Evolutionary conservation across 129 eudicot genomes (phyloP).

Genomic region (Pseudognaphalium luteoalbum): DNA sequence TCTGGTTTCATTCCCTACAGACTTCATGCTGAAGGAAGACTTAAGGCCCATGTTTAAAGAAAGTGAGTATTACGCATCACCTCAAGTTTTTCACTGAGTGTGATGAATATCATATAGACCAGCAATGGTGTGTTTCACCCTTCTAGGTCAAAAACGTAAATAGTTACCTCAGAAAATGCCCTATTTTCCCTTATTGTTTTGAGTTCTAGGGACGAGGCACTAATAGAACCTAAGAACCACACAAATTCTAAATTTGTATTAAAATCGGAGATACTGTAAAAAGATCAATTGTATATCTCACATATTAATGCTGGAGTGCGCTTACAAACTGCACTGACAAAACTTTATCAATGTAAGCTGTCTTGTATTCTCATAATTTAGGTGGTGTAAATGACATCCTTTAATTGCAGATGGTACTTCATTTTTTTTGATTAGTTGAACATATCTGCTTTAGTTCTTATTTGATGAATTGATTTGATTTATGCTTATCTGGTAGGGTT

Average conservation of each 20-base stretch:
- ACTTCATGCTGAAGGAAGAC: conserved; percentile 93
- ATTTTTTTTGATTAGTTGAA: too few species aligned
- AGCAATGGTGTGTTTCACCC: conserved; percentile 14
- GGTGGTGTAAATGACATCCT: not conserved
- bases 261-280: not conserved
- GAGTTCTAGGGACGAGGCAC: conserved; percentile 27
- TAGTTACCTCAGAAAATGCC: conserved; percentile 27
- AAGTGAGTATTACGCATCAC: conserved; percentile 96
- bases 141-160: conserved; percentile 5
- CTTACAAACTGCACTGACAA: not conserved
- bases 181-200: conserved; percentile 18
- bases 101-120: conserved; percentile 5
- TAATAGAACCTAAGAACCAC: not conserved
- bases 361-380: not conserved
- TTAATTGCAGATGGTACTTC: too few species aligned
- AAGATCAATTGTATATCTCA: conserved; percentile 14
- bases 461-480: too few species aligned
- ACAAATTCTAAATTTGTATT: conserved; percentile 22
- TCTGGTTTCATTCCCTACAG: conserved; percentile 89
- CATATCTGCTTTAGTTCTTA: too few species aligned
- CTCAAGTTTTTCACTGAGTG: conserved; percentile 89
- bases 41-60: conserved; percentile 90
- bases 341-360: too few species aligned
- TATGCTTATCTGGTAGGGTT: too few species aligned
- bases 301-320: not conserved